These are phyloP conservation scores for Hydnum rufescens DNA, from an alignment of 768 basidiomycete species.

Conservation along the genomic window DNA sequence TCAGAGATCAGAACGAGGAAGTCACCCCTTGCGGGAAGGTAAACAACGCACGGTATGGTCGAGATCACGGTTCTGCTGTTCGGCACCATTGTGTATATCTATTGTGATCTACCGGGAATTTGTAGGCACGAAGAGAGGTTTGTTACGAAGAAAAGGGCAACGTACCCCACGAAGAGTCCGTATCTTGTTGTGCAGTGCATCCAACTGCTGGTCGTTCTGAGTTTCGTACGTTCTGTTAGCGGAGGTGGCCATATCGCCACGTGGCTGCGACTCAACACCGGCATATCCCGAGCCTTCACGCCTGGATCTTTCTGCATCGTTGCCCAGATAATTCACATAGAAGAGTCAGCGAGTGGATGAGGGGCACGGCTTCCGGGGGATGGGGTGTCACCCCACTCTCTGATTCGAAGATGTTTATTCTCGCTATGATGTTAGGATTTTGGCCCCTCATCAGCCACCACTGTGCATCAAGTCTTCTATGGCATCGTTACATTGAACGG, in stretches of 20 bases:
- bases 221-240: conserved; percentile 34
- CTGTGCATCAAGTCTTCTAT: no score
- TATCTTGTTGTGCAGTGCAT: conserved; percentile 71
- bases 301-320: no score
- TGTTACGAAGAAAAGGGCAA: background rate
- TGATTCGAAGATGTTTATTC: no score
- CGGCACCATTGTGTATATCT: conserved; percentile 70
- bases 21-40: background rate
- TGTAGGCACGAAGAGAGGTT: background rate
- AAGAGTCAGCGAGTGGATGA: no score
- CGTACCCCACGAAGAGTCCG: conserved; percentile 58
- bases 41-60: conserved; percentile 45
- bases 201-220: conserved; percentile 70
- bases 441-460: no score
- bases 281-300: no score
- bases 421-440: no score
- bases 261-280: no score
- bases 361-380: no score
- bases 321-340: no score
- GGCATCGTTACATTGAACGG: no score
- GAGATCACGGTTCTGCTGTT: conserved; percentile 58
- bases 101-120: conserved; percentile 43
- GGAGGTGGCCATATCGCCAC: background rate
- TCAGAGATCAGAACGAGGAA: background rate
- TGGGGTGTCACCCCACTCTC: no score